Evolutionary conservation across 352 stramenopile genomes (phyloP).

Genomic region (Pythium oligandrum): DNA sequence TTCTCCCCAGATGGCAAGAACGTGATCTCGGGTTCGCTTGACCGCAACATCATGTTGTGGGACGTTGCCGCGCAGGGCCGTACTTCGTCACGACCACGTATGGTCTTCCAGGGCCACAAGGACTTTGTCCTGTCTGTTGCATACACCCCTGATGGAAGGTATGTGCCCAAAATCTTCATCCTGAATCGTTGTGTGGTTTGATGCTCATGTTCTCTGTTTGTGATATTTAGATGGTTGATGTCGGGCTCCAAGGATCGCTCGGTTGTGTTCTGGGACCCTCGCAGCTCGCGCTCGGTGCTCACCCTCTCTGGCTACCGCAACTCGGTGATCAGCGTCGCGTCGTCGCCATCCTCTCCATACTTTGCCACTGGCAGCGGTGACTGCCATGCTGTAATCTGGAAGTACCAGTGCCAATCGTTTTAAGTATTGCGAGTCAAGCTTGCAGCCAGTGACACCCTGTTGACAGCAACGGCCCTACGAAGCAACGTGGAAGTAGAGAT

Average conservation of each 20-base stretch:
- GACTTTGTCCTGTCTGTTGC: constrained; percentile 84
- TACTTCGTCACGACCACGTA: constrained; percentile 75
- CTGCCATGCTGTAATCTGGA: constrained; percentile 84
- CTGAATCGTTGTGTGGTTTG: too few species aligned
- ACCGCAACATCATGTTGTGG: constrained; percentile 87
- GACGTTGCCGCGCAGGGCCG: constrained; percentile 74
- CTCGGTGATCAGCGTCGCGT: constrained; percentile 85
- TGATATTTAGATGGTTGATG: constrained; percentile 68
- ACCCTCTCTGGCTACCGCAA: constrained; percentile 82
- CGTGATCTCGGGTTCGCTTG: constrained; percentile 79
- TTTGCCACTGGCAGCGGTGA: constrained; percentile 83
- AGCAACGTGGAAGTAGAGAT: constrained; percentile 22
- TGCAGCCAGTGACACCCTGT: constrained; percentile 2
- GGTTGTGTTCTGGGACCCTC: constrained; percentile 85
- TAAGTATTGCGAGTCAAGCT: constrained; percentile 25
- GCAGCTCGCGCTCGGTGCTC: constrained; percentile 74
- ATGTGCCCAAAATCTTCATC: constrained; percentile 5
- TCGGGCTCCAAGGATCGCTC: constrained; percentile 84
- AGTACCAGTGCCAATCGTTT: constrained; percentile 86
- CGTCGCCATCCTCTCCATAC: constrained; percentile 78
- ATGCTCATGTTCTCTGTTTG: not conserved
- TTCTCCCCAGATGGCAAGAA: constrained; percentile 87
- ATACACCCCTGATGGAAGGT: constrained; percentile 86
- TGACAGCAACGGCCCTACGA: constrained; percentile 3
- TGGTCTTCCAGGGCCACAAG: constrained; percentile 86